Evolutionary conservation across 257 asterid genomes (phyloP).

Genomic region (Scutellaria baicalensis): DNA sequence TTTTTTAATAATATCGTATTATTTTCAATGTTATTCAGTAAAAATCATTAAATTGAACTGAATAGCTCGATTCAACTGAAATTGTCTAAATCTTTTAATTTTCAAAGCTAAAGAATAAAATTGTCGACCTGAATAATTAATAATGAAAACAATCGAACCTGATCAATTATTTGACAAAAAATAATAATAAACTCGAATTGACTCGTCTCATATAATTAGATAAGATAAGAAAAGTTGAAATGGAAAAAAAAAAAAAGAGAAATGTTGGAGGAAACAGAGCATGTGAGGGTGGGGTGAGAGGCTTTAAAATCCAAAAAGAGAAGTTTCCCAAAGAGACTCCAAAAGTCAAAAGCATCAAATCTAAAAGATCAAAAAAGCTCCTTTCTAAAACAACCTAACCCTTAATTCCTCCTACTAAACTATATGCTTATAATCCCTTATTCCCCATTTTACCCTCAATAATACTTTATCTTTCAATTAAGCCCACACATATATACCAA

Average conservation of each 20-base stretch:
- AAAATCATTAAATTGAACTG: too few relatives aligned
- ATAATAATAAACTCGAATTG: too few relatives aligned
- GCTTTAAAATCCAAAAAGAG: constrained; percentile 88
- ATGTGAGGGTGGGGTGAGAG: constrained; percentile 80
- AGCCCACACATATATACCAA: too few relatives aligned
- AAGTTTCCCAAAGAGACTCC: constrained; percentile 59
- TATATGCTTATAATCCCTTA: not conserved
- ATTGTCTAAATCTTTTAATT: too few relatives aligned
- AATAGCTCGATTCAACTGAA: too few relatives aligned
- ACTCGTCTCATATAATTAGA: not conserved
- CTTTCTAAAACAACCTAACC: constrained; percentile 58
- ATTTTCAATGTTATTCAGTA: too few relatives aligned
- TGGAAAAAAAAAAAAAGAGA: not conserved
- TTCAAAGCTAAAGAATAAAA: too few relatives aligned
- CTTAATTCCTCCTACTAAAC: not conserved
- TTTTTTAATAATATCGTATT: too few relatives aligned
- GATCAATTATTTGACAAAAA: too few relatives aligned
- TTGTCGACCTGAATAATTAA: too few relatives aligned
- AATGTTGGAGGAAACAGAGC: constrained; percentile 43
- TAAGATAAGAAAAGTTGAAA: not conserved
- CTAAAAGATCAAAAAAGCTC: constrained; percentile 48
- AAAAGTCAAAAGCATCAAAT: constrained; percentile 75
- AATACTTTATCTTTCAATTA: not conserved
- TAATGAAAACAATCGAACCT: too few relatives aligned
- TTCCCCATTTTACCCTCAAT: not conserved